phyloP scores from a whole-genome alignment of 371 early-diverging fungal genomes.

The Rhizomucor miehei region DNA sequence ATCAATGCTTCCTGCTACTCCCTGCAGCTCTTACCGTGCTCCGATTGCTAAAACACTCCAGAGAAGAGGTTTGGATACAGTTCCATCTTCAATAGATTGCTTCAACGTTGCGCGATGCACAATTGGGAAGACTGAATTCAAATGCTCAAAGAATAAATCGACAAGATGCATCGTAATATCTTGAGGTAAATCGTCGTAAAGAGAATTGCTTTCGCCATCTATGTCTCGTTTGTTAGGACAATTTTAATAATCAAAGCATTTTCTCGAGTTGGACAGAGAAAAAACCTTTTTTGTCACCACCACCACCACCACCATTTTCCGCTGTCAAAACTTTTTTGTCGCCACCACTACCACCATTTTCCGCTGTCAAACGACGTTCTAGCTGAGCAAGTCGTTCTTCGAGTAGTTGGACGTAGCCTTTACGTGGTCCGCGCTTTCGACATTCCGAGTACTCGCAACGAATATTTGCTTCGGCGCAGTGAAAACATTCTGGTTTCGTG shows the following conservation, averaged over 20 bases:
- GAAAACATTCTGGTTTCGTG: slow-evolving; percentile 72
- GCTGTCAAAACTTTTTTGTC: slow-evolving; percentile 7
- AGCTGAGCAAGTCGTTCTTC: slow-evolving; percentile 66
- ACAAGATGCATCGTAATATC: slow-evolving; percentile 53
- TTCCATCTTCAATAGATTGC: slow-evolving; percentile 29
- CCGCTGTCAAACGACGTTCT: slow-evolving; percentile 49
- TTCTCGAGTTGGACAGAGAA: too few species aligned
- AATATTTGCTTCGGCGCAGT: slow-evolving; percentile 64
- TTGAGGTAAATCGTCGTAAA: slow-evolving; percentile 31
- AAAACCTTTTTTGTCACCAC: slow-evolving; percentile 1
- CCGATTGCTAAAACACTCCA: slow-evolving; percentile 46
- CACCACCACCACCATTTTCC: background rate
- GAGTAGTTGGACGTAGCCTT: slow-evolving; percentile 75
- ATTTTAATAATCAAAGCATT: background rate
- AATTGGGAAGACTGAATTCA: slow-evolving; percentile 56
- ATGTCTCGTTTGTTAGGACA: too few species aligned
- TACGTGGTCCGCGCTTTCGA: slow-evolving; percentile 80
- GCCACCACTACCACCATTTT: background rate
- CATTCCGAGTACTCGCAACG: slow-evolving; percentile 72
- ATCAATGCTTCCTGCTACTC: background rate
- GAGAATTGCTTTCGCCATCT: background rate
- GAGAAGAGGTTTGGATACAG: slow-evolving; percentile 35
- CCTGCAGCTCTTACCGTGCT: slow-evolving; percentile 29
- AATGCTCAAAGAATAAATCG: slow-evolving; percentile 56
- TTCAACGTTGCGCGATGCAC: slow-evolving; percentile 43